These are phyloP conservation scores for Eragrostis curvula DNA, from an alignment of 176 grass and related monocot species.

Conservation along the genomic window DNA sequence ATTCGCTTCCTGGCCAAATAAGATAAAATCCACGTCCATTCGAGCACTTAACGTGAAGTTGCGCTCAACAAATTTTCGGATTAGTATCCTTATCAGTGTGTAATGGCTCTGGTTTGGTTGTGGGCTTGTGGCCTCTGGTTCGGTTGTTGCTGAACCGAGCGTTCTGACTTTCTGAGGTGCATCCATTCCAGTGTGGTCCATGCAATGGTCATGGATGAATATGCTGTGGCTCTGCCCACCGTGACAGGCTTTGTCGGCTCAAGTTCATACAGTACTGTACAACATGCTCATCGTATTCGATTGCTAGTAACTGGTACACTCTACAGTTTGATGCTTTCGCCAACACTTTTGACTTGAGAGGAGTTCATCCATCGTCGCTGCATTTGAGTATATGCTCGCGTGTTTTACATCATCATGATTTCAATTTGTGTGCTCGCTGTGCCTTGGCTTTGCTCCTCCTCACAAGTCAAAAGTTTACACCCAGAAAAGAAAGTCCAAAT, in stretches of 20 bases:
- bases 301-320: too few relatives aligned
- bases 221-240: background rate
- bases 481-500: background rate
- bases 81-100: background rate
- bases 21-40: background rate
- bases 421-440: too few relatives aligned
- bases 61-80: background rate
- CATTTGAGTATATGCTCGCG: background rate
- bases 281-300: background rate
- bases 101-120: background rate
- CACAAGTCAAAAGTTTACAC: background rate
- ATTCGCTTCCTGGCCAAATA: too few relatives aligned
- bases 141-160: too few relatives aligned
- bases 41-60: background rate
- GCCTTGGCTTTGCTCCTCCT: background rate
- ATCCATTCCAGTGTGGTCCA: constrained; percentile 2
- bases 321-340: background rate
- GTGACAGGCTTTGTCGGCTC: constrained; percentile 22
- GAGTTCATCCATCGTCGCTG: background rate
- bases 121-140: background rate
- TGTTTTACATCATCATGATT: too few relatives aligned
- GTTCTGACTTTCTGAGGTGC: background rate
- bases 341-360: background rate
- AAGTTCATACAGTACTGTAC: background rate
- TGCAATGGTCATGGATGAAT: background rate